Base-by-base conservation (phyloP, 257 asterid species). In the Eucommia ulmoides region DNA sequence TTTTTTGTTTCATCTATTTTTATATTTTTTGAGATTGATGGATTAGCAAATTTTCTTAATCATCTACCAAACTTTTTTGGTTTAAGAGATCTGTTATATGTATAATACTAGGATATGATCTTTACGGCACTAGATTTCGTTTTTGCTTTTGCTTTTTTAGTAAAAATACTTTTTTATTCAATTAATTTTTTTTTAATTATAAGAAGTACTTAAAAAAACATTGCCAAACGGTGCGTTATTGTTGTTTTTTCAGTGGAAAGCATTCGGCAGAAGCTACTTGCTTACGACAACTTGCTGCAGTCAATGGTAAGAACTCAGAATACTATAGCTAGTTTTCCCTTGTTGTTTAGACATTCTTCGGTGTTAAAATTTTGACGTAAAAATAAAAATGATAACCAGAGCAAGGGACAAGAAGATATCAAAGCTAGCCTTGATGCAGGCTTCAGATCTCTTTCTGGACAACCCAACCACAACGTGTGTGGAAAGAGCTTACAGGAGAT, bases 221-320 rank as follows among this genome's bases (percentile, higher is more conserved):
- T n/a, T n/a, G n/a, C n/a, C n/a, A n/a, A n/a, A n/a, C n/a, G n/a
- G n/a, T n/a, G n/a, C n/a, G n/a, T n/a, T n/a, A n/a, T n/a, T n/a
- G n/a, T n/a, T n/a, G n/a, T n/a, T n/a, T n/a, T n/a, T n/a, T n/a
- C 77, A 85, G 96, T 65, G 59, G 80, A 86, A 68, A 74, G 81
- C 52, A 47, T 73, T 61, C 69, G 83, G 54, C 84, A 77, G 77
- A 91, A 79, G 78, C 60, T 81, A 68, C 65, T 68, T 41, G 60
- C 55, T 60, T 81, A 63, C 29, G 95, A 86, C 51, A 82, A 77
- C 53, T 66, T 73, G 15, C 69, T 80, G 74, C 93, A 81, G 58
- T 59, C 64, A 59, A 59, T 79, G 96, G 98, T 91, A 81, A 65
- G 50, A 33, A 24, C 48, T 59, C 22, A 51, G 54, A 41, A 26